Conservation (phyloP, 805 yeast species). For the Saccharomycopsis lassenensis region DNA sequence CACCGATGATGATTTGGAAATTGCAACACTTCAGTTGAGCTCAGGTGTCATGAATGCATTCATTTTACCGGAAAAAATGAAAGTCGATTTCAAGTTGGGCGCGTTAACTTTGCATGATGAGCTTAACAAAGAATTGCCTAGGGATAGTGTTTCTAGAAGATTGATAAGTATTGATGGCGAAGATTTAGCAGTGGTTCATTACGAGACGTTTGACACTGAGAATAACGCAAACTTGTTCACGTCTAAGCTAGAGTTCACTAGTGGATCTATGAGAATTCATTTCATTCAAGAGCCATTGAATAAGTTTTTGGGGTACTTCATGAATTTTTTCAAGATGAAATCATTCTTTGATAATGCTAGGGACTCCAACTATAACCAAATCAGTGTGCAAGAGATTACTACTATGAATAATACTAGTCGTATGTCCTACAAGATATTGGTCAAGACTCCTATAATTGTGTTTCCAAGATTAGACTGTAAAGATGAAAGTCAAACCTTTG, state of each 20-base stretch:
- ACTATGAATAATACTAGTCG: conserved; percentile 43
- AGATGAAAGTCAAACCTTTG: conserved; percentile 32
- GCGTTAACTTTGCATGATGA: conserved; percentile 73
- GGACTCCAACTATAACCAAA: conserved; percentile 78
- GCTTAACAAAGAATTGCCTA: conserved; percentile 47
- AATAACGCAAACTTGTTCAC: conserved; percentile 37
- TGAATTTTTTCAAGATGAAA: conserved; percentile 77
- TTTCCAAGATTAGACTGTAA: conserved; percentile 58
- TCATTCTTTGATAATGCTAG: conserved; percentile 82
- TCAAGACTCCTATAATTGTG: conserved; percentile 74
- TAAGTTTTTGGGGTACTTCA: conserved; percentile 53
- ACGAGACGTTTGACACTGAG: conserved; percentile 66
- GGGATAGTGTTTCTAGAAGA: conserved; percentile 48
- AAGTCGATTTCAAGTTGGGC: conserved; percentile 62
- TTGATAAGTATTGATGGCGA: conserved; percentile 73
- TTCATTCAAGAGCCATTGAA: conserved; percentile 75
- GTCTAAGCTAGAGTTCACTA: conserved; percentile 47
- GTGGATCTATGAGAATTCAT: conserved; percentile 67
- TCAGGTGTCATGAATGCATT: conserved; percentile 59
- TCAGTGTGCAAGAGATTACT: conserved; percentile 42
- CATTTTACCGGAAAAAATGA: conserved; percentile 68
- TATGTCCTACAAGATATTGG: conserved; percentile 59
- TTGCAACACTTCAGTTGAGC: conserved; percentile 70
- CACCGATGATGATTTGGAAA: conserved; percentile 68
- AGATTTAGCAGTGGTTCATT: conserved; percentile 68